Evolutionary conservation across 768 basidiomycete genomes (phyloP).

Genomic region (Strobilomyces confusus): DNA sequence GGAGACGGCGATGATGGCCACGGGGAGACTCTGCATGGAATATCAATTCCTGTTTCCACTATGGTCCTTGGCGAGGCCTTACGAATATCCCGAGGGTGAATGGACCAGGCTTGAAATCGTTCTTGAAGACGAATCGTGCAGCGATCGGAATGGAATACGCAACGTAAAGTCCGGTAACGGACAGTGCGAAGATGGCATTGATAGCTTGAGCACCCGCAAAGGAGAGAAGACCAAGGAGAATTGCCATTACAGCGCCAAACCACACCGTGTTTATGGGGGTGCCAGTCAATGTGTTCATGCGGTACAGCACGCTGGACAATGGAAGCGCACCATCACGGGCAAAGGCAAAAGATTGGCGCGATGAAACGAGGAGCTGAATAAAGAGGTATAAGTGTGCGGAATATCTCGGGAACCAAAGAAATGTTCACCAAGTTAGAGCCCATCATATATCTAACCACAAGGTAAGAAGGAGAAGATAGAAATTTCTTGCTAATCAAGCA

Average conservation of each 20-base stretch:
- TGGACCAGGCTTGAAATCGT: conserved; percentile 45
- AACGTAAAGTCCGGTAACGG: conserved; percentile 45
- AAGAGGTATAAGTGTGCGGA: neutral
- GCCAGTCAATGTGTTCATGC: conserved; percentile 47
- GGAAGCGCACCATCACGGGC: conserved; percentile 61
- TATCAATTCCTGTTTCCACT: neutral
- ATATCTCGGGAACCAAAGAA: neutral
- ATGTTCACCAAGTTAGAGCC: conserved; percentile 43
- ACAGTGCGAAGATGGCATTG: conserved; percentile 52
- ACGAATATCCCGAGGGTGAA: conserved; percentile 45
- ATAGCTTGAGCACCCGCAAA: conserved; percentile 57
- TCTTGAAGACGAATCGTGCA: conserved; percentile 44
- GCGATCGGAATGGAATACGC: conserved; percentile 48
- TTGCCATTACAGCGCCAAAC: conserved; percentile 38
- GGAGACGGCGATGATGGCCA: conserved; percentile 48
- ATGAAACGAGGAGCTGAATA: conserved; percentile 42
- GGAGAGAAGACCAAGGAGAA: conserved; percentile 47
- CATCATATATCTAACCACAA: conserved; percentile 40
- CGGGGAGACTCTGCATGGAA: conserved; percentile 45
- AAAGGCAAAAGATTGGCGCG: conserved; percentile 57
- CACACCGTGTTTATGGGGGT: conserved; percentile 63
- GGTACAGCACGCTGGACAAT: conserved; percentile 50
- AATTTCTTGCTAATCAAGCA: too few relatives aligned
- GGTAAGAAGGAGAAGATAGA: neutral
- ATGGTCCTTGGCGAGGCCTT: conserved; percentile 10